phyloP scores from a whole-genome alignment of 805 yeast species.

The Kuraishia piskuri region DNA sequence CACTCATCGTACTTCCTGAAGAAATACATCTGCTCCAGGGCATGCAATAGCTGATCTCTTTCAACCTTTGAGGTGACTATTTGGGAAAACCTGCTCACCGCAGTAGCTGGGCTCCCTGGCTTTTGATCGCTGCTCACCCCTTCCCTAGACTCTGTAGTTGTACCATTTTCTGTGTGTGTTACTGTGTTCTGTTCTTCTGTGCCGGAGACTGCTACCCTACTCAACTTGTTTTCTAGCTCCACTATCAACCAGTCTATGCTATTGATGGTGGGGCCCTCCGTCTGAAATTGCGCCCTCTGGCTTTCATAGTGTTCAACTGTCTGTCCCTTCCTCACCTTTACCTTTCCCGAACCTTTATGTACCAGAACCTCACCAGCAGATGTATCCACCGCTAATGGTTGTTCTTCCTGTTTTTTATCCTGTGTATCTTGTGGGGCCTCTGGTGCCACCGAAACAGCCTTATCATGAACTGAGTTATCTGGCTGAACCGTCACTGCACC shows the following conservation, averaged over 20 bases:
- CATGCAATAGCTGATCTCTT: constrained; percentile 45
- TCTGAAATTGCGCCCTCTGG: constrained; percentile 43
- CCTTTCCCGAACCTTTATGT: constrained; percentile 35
- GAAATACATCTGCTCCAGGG: constrained; percentile 58
- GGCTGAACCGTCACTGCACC: neutral
- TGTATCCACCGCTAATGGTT: neutral
- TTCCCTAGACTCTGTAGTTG: neutral
- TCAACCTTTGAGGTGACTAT: constrained; percentile 32
- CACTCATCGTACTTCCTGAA: constrained; percentile 43
- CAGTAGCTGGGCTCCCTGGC: neutral
- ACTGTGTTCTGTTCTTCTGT: neutral
- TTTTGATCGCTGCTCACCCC: neutral
- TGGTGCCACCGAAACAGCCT: neutral
- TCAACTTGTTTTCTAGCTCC: neutral
- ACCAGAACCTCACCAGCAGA: constrained; percentile 33
- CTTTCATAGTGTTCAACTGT: constrained; percentile 48
- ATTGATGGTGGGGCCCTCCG: constrained; percentile 50
- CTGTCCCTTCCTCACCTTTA: constrained; percentile 59
- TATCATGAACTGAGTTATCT: neutral
- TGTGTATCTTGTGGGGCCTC: neutral
- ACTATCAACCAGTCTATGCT: constrained; percentile 33
- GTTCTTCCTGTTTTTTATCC: neutral
- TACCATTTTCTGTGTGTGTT: neutral
- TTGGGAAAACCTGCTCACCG: neutral
- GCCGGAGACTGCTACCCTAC: neutral